These are phyloP conservation scores for Schizosaccharomyces osmophilus DNA, from an alignment of 805 yeast species.

Conservation along the genomic window DNA sequence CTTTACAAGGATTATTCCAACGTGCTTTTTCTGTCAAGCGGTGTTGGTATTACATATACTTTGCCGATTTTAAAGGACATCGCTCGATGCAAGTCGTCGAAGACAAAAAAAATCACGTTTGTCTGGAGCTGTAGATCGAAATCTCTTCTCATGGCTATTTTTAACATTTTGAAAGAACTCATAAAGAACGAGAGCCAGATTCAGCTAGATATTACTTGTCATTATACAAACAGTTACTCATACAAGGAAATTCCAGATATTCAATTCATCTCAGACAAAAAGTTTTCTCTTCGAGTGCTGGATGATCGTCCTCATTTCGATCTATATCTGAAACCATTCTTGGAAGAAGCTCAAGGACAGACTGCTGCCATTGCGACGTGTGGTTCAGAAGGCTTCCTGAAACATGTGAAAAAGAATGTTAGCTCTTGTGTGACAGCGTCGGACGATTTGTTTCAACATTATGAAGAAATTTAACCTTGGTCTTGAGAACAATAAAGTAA, in stretches of 20 bases:
- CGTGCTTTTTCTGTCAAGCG: conserved; percentile 33
- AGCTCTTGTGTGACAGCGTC: background rate
- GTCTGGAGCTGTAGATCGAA: background rate
- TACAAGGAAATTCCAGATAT: background rate
- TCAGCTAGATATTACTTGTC: background rate
- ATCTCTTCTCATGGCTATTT: background rate
- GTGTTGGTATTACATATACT: conserved; percentile 61
- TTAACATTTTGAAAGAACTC: background rate
- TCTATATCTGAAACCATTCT: background rate
- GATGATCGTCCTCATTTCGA: background rate
- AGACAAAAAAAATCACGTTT: background rate
- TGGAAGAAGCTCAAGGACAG: background rate
- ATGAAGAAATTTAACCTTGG: background rate
- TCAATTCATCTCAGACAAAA: background rate
- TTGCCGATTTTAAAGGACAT: conserved; percentile 25
- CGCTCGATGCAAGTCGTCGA: background rate
- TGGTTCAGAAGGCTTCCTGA: background rate
- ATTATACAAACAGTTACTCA: background rate
- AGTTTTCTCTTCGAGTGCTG: background rate
- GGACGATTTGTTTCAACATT: background rate
- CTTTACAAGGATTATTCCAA: background rate
- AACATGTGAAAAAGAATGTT: background rate
- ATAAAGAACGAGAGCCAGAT: too few species aligned
- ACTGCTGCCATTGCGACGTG: background rate
- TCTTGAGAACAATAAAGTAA: too few species aligned